Base-by-base conservation (phyloP, 805 yeast genomes). In the Saccharomycopsis babjevae region DNA sequence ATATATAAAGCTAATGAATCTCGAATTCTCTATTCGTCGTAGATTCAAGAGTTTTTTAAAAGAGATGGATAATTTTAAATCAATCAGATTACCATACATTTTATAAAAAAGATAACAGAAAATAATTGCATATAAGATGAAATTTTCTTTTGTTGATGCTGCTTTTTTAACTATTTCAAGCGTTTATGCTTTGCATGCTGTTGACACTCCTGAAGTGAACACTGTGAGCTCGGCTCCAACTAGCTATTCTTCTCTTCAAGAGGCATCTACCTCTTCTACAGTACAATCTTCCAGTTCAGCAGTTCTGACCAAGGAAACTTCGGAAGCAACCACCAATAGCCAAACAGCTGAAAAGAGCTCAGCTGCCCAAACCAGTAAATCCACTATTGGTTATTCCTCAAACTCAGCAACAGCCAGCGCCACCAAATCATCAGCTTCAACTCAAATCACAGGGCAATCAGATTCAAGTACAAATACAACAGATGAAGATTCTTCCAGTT, bases 121-220 rank as follows among this genome's bases (percentile, higher is more conserved):
- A 46, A 46, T 11, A n/a, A 46, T 22, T 22, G 16, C 30, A 46
- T 46, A 46, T 22, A 46, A 25, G n/a, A 46, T 46, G 52, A 46
- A 25, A 46, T 22, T 46, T 20, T 46, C 32, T 11, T 13, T 25
- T 46, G 52, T 25, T 15, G 22, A 46, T 46, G n/a, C 28, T 28
- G n/a, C 15, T 28, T 25, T 46, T 2, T 46, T 46, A 25, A 22
- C 52, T 11, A 32, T 18, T 16, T 20, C 52, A 46, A 15, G 52
- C 16, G 52, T 46, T 25, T 46, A 15, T 3, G 52, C 52, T 16
- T 46, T 46, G 15, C 60, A 58, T 32, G 60, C 57, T n/a, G 57
- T 58, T 13, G 60, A 58, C 22, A 58, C 60, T 2, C 60, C 60
- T 22, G 50, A 36, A 32, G 60, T 43, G 11, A 52, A 34, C 50